Evolutionary conservation across 768 basidiomycete species (phyloP).

Genomic region (Lenzites betulinus): DNA sequence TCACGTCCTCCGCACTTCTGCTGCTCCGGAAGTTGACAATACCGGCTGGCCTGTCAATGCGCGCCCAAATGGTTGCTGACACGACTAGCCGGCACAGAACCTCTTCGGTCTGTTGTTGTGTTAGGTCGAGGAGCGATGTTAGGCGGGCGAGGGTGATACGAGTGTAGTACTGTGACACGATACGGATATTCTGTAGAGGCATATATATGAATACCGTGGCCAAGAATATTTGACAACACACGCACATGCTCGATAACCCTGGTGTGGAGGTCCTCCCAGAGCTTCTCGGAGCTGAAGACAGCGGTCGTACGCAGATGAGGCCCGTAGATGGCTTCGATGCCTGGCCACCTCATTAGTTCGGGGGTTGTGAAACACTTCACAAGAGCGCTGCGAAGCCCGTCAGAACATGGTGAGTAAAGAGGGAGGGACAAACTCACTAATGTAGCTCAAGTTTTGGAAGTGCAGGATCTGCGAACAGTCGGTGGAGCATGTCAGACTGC

Average conservation of each 20-base stretch:
- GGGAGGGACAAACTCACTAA: constrained; percentile 53
- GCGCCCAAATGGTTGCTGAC: constrained; percentile 90
- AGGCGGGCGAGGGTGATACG: constrained; percentile 85
- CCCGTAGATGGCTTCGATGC: constrained; percentile 87
- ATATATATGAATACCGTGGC: neutral
- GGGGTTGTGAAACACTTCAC: constrained; percentile 92
- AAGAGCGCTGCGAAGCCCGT: constrained; percentile 65
- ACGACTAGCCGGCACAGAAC: constrained; percentile 89
- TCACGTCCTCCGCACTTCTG: constrained; percentile 84
- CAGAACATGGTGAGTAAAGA: constrained; percentile 1
- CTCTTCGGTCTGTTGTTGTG: constrained; percentile 80
- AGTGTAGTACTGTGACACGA: constrained; percentile 92
- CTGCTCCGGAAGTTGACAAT: constrained; percentile 86
- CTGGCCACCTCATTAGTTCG: constrained; percentile 97
- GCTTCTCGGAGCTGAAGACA: constrained; percentile 76
- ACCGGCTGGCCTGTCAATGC: constrained; percentile 89
- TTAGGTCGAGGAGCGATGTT: constrained; percentile 84
- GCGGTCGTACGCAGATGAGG: constrained; percentile 76
- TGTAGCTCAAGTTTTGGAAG: constrained; percentile 81
- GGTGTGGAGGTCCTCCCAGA: constrained; percentile 95
- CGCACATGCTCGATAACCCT: constrained; percentile 96
- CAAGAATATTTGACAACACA: constrained; percentile 15
- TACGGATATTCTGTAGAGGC: constrained; percentile 82
- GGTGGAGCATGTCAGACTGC: constrained; percentile 95
- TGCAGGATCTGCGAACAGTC: constrained; percentile 77